phyloP scores from a whole-genome alignment of 805 yeast species.

The Teunomyces stri region DNA sequence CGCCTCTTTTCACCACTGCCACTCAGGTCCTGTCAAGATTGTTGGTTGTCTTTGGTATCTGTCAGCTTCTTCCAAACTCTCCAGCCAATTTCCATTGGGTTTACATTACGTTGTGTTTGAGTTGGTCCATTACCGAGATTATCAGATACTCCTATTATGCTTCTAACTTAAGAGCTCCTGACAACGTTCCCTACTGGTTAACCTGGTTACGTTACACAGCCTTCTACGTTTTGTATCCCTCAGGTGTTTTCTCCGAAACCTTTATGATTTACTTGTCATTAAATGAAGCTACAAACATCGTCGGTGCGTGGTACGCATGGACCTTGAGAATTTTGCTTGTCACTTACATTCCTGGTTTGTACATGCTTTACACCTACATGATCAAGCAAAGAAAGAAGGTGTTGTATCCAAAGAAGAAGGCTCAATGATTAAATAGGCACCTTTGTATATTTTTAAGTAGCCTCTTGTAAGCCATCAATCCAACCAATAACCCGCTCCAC shows the following conservation, averaged over 20 bases:
- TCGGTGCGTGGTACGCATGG: slow-evolving; percentile 52
- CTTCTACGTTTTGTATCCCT: slow-evolving; percentile 80
- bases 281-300: slow-evolving; percentile 56
- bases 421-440: slow-evolving; percentile 6
- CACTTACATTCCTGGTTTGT: slow-evolving; percentile 84
- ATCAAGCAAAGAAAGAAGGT: slow-evolving; percentile 81
- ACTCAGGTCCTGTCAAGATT: slow-evolving; percentile 88
- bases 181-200: slow-evolving; percentile 55
- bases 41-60: slow-evolving; percentile 78
- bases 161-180: slow-evolving; percentile 51
- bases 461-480: slow-evolving; percentile 21
- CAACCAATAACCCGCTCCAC: slow-evolving; percentile 27
- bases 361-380: slow-evolving; percentile 83
- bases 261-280: slow-evolving; percentile 67
- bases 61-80: slow-evolving; percentile 68
- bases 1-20: slow-evolving; percentile 79
- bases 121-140: slow-evolving; percentile 95
- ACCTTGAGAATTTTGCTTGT: slow-evolving; percentile 56
- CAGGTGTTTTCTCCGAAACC: slow-evolving; percentile 88
- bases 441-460: background rate
- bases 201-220: slow-evolving; percentile 78
- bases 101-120: slow-evolving; percentile 65
- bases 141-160: slow-evolving; percentile 89
- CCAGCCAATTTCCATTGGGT: slow-evolving; percentile 60
- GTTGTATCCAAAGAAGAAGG: slow-evolving; percentile 32